Evolutionary conservation across 139 green algal species (phyloP), one percentile per base, ranked within the genome.

Genomic region (Micractinium conductrix): DNA sequence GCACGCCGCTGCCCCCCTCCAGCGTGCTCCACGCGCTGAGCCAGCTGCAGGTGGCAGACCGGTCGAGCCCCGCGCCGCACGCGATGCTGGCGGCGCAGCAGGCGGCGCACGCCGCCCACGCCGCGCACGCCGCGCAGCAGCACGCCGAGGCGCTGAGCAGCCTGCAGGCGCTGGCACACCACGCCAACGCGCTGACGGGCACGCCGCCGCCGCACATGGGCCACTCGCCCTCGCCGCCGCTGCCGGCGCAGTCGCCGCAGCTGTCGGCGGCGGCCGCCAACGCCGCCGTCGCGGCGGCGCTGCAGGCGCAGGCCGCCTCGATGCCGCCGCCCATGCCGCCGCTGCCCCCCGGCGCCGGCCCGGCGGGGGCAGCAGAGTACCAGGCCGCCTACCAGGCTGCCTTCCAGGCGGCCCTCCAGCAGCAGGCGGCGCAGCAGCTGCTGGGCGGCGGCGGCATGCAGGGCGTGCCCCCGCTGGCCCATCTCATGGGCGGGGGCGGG

Each of bases 301-400:
- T 80, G 81, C 84, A 79, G 8, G 78, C 65, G 37, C 33, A 55
- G 48, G 58, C 65, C 38, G 78, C 79, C 9, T 17, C 65, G n/a
- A 26, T 71, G 67, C 48, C 80, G 67, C 48, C 81, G 42, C 40
- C 42, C 22, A 55, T 65, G 79, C 72, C 72, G 28, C 72, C 72
- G 6, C 75, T 69, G 40, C n/a, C 53, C 33, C 53, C 42, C 14
- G 79, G n/a, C n/a, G n/a, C n/a, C n/a, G n/a, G n/a, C n/a, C 37
- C 35, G 45, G 67, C 72, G 45, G 48, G 58, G 40, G 62, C 50
- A 9, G 53, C 53, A 33, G 93, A 98, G 76, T 97, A 97, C 80
- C 93, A 96, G 87, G 95, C 93, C 55, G 95, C 95, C 1, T 98
- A 98, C 81, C 91, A 95, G 85, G 95, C 95, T 38, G 95, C 95